These are phyloP conservation scores for Angophora floribunda DNA, from an alignment of 345 rosid genomes.

Conservation along the genomic window DNA sequence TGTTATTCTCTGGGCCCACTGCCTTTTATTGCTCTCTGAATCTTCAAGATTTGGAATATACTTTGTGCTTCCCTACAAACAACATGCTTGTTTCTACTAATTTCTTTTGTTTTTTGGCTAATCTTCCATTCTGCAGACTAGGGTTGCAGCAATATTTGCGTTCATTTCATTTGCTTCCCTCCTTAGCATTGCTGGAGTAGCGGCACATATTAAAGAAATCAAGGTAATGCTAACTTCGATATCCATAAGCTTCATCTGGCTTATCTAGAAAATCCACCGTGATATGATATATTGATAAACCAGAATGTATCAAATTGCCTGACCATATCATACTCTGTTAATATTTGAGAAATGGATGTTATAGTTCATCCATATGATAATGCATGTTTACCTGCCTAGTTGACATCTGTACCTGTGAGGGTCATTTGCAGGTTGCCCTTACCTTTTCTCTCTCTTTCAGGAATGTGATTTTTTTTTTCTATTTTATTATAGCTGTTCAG, in stretches of 20 bases:
- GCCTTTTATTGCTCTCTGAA: background rate
- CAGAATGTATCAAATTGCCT: background rate
- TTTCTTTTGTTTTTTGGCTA: background rate
- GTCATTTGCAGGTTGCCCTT: background rate
- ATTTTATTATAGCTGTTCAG: background rate
- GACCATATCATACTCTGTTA: background rate
- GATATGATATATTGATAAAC: background rate
- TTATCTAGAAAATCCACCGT: background rate
- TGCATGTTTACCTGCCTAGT: background rate
- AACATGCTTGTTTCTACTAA: background rate
- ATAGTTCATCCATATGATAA: background rate
- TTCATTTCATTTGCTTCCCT: conserved; percentile 87
- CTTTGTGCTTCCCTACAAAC: background rate
- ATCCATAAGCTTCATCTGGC: background rate
- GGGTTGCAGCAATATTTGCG: conserved; percentile 80
- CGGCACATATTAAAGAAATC: conserved; percentile 69
- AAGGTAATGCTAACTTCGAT: conserved; percentile 33
- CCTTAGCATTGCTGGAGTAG: conserved; percentile 76
- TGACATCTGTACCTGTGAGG: background rate
- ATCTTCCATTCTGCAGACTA: conserved; percentile 45
- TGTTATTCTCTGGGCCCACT: background rate
- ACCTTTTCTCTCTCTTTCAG: background rate
- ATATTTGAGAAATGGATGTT: background rate
- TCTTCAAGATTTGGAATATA: background rate
- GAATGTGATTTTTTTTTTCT: background rate